phyloP scores from a whole-genome alignment of 2,329 filamentous ascomycete species.

The Furcasterigmium furcatum region DNA sequence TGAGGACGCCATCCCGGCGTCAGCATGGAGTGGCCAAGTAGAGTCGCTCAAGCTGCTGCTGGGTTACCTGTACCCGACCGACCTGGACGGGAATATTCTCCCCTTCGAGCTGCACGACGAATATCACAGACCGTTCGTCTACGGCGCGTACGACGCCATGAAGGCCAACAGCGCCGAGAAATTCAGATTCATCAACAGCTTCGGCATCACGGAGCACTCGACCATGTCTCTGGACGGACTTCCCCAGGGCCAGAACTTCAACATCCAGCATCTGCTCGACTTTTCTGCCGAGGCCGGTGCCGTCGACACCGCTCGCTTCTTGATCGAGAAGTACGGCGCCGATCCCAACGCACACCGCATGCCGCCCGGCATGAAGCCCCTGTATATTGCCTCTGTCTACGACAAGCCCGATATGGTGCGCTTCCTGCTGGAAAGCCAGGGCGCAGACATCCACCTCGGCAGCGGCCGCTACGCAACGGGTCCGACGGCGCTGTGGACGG shows the following conservation, averaged over 20 bases:
- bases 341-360: conserved; percentile 4
- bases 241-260: conserved; percentile 5
- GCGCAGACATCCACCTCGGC: conserved; percentile 6
- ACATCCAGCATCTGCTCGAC: conserved; percentile 4
- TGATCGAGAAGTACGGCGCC: conserved; percentile 6
- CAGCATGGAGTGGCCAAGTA: conserved; percentile 1
- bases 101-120: conserved; percentile 4
- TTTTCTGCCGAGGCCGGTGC: conserved; percentile 2
- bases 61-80: conserved; percentile 1
- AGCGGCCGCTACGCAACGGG: conserved; percentile 5
- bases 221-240: conserved; percentile 6
- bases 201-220: conserved; percentile 3
- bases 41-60: conserved; percentile 5
- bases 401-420: conserved; percentile 1
- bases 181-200: conserved; percentile 10
- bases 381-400: conserved; percentile 2
- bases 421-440: conserved; percentile 2
- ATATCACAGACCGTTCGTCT: conserved; percentile 1
- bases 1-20: conserved; percentile 1
- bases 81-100: conserved; percentile 3
- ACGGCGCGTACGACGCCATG: conserved; percentile 2
- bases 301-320: background rate
- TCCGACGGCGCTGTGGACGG: conserved; percentile 1
- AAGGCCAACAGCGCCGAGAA: background rate
- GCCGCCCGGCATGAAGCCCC: conserved; percentile 4